These are phyloP conservation scores for Eimeria brunetti DNA, from an alignment of 169 alveolate species.

Conservation along the genomic window DNA sequence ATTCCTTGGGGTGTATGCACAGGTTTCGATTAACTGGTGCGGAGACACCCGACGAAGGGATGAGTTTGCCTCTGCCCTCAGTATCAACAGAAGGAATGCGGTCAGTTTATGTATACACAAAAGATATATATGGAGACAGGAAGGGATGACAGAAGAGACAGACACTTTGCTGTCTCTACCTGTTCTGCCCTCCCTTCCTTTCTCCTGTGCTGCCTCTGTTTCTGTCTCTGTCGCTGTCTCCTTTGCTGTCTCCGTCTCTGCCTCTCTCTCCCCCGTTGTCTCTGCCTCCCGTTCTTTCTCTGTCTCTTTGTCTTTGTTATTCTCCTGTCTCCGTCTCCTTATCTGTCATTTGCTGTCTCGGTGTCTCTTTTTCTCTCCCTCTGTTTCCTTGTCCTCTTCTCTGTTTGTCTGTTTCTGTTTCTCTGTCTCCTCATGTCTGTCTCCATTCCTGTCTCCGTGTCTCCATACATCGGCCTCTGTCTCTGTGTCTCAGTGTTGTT, in stretches of 20 bases:
- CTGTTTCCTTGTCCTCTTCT: background rate
- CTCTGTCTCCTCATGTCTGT: background rate
- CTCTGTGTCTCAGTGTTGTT: too few relatives aligned
- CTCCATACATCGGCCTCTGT: too few relatives aligned
- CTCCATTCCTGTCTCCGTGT: too few relatives aligned
- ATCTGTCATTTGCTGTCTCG: background rate
- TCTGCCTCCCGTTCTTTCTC: background rate
- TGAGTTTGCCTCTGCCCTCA: background rate
- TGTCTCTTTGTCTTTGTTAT: background rate
- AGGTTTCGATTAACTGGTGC: background rate
- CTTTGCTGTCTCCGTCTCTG: background rate
- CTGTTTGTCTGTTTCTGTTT: background rate
- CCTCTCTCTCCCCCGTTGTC: background rate
- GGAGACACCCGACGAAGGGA: background rate
- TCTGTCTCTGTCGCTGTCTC: background rate
- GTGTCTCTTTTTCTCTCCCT: background rate
- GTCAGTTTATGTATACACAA: background rate
- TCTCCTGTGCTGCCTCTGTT: background rate
- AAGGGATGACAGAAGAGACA: too few relatives aligned
- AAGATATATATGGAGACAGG: too few relatives aligned
- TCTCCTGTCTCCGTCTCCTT: background rate
- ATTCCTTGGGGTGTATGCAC: background rate
- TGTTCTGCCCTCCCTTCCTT: background rate
- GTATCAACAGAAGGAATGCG: slow-evolving; percentile 1
- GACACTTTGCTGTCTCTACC: background rate